Percentiles rank a stretch among this genome's conserved stretches.
phyloP scores from a whole-genome alignment of 768 basidiomycete genomes.

The Paxillus rubicundulus region DNA sequence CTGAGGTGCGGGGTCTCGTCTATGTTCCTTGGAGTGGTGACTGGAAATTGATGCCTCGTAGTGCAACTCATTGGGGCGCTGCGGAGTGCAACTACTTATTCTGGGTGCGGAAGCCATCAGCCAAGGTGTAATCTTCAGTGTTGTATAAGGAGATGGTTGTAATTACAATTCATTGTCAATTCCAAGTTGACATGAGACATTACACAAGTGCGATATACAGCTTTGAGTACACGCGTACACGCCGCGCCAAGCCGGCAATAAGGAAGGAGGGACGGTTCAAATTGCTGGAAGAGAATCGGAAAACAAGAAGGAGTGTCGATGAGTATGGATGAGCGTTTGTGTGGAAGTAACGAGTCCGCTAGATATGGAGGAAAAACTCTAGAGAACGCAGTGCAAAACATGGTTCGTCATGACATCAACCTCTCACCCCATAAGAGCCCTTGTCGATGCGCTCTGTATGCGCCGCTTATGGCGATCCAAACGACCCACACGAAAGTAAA shows the following conservation, averaged over 20 bases:
- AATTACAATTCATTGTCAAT: not conserved
- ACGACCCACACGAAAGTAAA: slow-evolving; percentile 56
- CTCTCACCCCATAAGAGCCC: slow-evolving; percentile 78
- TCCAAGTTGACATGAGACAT: slow-evolving; percentile 3
- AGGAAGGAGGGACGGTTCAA: not conserved
- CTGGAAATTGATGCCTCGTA: slow-evolving; percentile 68
- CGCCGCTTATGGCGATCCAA: slow-evolving; percentile 63
- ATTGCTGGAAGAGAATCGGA: not conserved
- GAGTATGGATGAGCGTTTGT: not conserved
- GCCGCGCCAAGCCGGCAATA: not conserved
- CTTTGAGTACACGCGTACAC: slow-evolving; percentile 1
- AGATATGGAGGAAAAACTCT: not conserved
- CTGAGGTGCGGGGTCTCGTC: slow-evolving; percentile 76
- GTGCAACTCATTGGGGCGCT: slow-evolving; percentile 43
- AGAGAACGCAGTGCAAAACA: not conserved
- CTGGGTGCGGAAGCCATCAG: slow-evolving; percentile 74
- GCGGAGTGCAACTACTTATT: slow-evolving; percentile 78
- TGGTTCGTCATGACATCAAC: slow-evolving; percentile 55
- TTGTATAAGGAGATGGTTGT: not conserved
- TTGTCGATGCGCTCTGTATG: slow-evolving; percentile 70
- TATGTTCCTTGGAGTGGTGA: slow-evolving; percentile 69
- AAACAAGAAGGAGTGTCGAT: not conserved
- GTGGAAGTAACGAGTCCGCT: not conserved
- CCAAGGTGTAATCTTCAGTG: not conserved
- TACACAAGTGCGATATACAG: slow-evolving; percentile 20